Conservation (phyloP, 2,329 filamentous ascomycete species). For the Rachicladosporium sp. region DNA sequence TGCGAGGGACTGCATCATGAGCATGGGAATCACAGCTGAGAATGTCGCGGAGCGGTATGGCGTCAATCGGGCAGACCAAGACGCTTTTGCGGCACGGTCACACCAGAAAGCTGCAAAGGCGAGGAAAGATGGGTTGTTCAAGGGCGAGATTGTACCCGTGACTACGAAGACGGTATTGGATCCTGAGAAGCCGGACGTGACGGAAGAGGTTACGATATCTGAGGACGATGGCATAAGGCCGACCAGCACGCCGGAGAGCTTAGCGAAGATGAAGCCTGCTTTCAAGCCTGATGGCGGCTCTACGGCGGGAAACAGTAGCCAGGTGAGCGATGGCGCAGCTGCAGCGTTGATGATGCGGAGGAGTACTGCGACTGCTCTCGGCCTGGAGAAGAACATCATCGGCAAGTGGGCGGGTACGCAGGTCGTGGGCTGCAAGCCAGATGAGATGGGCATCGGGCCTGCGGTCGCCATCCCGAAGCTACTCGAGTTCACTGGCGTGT, state of each 20-base stretch:
- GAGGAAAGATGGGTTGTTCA: conserved; percentile 57
- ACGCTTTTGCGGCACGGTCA: conserved; percentile 64
- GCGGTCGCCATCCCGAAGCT: conserved; percentile 76
- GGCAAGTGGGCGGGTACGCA: conserved; percentile 71
- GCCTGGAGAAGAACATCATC: conserved; percentile 56
- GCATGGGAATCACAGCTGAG: conserved; percentile 83
- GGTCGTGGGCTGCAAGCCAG: conserved; percentile 66
- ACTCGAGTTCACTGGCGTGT: conserved; percentile 55
- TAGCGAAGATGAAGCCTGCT: conserved; percentile 72
- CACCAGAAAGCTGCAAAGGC: conserved; percentile 64
- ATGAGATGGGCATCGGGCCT: conserved; percentile 90
- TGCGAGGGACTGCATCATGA: conserved; percentile 79
- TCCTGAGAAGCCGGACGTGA: conserved; percentile 38
- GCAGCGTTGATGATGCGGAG: conserved; percentile 74
- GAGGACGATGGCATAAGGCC: conserved; percentile 75
- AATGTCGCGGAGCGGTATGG: conserved; percentile 72
- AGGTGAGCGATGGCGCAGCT: conserved; percentile 80
- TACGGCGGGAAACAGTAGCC: conserved; percentile 76
- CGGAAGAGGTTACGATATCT: conserved; percentile 53
- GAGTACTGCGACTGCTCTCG: conserved; percentile 63
- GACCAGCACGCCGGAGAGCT: conserved; percentile 53
- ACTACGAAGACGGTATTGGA: conserved; percentile 56
- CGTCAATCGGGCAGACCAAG: conserved; percentile 64
- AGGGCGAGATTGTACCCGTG: conserved; percentile 68
- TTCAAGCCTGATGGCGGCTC: conserved; percentile 63